phyloP scores from a whole-genome alignment of 805 yeast species.

The Cyberlindnera japonica region DNA sequence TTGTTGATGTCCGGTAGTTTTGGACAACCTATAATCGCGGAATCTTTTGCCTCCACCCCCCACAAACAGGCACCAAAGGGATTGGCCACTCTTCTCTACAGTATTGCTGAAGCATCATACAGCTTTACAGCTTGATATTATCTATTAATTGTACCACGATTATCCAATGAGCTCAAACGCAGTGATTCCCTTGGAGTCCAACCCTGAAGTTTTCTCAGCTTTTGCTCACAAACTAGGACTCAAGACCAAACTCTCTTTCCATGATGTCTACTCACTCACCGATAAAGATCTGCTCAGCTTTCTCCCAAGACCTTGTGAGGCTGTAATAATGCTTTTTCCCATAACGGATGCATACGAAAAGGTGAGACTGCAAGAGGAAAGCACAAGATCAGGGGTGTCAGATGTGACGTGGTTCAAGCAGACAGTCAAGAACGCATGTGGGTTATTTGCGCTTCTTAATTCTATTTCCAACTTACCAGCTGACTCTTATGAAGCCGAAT shows the following conservation, averaged over 20 bases:
- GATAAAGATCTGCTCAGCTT: constrained; percentile 80
- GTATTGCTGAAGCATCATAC: too few species aligned
- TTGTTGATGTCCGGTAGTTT: too few species aligned
- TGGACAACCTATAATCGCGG: too few species aligned
- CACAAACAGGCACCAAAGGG: too few species aligned
- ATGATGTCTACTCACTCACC: constrained; percentile 80
- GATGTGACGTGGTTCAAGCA: constrained; percentile 76
- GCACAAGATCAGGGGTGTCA: constrained; percentile 13
- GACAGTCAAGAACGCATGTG: constrained; percentile 86
- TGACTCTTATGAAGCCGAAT: constrained; percentile 19
- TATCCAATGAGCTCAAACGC: constrained; percentile 23
- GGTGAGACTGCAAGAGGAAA: constrained; percentile 42
- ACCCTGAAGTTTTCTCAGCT: constrained; percentile 75
- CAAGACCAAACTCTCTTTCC: constrained; percentile 54
- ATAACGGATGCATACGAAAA: constrained; percentile 58
- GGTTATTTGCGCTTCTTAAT: constrained; percentile 84
- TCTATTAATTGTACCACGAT: too few species aligned
- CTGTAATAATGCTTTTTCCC: constrained; percentile 80
- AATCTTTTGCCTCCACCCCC: too few species aligned
- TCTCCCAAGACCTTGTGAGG: constrained; percentile 76
- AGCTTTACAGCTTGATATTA: too few species aligned
- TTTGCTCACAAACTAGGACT: constrained; percentile 71
- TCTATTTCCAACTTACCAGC: constrained; percentile 41
- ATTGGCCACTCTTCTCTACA: too few species aligned
- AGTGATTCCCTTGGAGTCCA: constrained; percentile 86